Conservation (phyloP, 2,329 filamentous ascomycete species). For the Emericellopsis cladophorae region DNA sequence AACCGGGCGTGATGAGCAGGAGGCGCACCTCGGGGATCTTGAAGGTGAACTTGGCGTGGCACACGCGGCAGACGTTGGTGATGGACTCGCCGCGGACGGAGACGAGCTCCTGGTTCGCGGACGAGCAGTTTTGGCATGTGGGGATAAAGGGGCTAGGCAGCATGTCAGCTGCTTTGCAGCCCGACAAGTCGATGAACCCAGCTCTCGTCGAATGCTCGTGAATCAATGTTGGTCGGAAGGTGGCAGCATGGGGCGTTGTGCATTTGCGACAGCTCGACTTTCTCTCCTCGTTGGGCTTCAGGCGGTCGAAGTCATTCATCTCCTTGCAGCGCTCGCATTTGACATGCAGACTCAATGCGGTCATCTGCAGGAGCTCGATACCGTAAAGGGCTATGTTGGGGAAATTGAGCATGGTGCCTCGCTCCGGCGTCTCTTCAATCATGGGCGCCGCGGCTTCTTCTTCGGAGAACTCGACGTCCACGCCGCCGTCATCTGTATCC, state of each 20-base stretch:
- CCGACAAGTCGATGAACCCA: conserved; percentile 65
- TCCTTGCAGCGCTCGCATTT: conserved; percentile 75
- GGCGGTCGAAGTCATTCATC: conserved; percentile 52
- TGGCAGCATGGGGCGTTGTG: conserved; percentile 33
- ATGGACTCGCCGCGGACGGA: conserved; percentile 63
- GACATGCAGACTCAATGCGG: conserved; percentile 52
- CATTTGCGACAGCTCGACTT: conserved; percentile 46
- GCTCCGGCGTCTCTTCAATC: conserved; percentile 30
- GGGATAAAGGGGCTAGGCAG: conserved; percentile 70
- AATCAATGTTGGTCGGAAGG: conserved; percentile 56
- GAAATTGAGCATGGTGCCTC: conserved; percentile 67
- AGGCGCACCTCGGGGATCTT: conserved; percentile 70
- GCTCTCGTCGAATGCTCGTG: conserved; percentile 63
- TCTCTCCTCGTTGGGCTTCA: conserved; percentile 44
- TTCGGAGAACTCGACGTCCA: conserved; percentile 9
- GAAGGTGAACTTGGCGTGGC: conserved; percentile 70
- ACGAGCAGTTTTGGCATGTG: conserved; percentile 67
- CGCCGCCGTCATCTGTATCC: conserved; percentile 30
- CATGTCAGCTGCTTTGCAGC: conserved; percentile 64
- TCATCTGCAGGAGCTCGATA: conserved; percentile 63
- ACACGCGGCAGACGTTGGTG: conserved; percentile 65
- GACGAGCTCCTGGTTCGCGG: conserved; percentile 51
- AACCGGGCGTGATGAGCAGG: conserved; percentile 50
- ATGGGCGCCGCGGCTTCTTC: neutral
- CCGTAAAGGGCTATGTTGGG: conserved; percentile 65